Percentiles rank a stretch among this genome's conserved stretches.
Evolutionary conservation across 1,284 basidiomycete genomes (phyloP).

Genomic region (Naganishia sp.): DNA sequence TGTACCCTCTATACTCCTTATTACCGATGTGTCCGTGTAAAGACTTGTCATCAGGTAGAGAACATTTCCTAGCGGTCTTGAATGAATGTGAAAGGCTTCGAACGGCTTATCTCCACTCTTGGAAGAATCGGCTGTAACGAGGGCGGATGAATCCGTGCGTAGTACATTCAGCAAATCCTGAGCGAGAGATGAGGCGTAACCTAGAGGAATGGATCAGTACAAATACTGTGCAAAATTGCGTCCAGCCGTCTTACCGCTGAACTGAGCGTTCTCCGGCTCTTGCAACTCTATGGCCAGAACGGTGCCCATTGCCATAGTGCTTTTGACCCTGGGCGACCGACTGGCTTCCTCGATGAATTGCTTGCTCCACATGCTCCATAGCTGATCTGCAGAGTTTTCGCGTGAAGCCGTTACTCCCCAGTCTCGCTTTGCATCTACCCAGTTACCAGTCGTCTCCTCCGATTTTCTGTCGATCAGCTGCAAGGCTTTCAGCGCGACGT

Average conservation of each 20-base stretch:
- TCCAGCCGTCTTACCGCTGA: slow-evolving; percentile 22
- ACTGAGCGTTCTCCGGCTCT: slow-evolving; percentile 58
- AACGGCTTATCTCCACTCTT: slow-evolving; percentile 31
- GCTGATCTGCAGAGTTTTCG: slow-evolving; percentile 36
- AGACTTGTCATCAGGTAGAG: slow-evolving; percentile 93
- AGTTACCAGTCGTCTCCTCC: slow-evolving; percentile 55
- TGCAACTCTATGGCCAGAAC: slow-evolving; percentile 79
- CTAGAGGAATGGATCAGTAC: slow-evolving; percentile 44
- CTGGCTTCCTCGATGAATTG: slow-evolving; percentile 70
- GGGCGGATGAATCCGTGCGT: slow-evolving; percentile 32
- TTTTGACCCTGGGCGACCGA: slow-evolving; percentile 61
- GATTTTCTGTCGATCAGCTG: slow-evolving; percentile 63
- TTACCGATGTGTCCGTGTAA: slow-evolving; percentile 44
- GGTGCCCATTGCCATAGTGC: slow-evolving; percentile 84
- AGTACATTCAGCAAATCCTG: slow-evolving; percentile 60
- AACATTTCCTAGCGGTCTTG: slow-evolving; percentile 85
- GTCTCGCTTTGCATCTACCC: slow-evolving; percentile 60
- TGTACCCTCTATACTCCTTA: slow-evolving; percentile 48
- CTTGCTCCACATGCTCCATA: slow-evolving; percentile 89
- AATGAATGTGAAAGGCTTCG: slow-evolving; percentile 71
- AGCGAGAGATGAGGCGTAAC: slow-evolving; percentile 75
- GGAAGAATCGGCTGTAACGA: slow-evolving; percentile 32
- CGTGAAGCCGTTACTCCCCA: slow-evolving; percentile 54
- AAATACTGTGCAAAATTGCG: too few relatives aligned
- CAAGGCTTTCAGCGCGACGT: slow-evolving; percentile 81